These are phyloP conservation scores for Asterella californica DNA, from an alignment of 225 moss, liverwort and hornwort species.

Conservation along the genomic window DNA sequence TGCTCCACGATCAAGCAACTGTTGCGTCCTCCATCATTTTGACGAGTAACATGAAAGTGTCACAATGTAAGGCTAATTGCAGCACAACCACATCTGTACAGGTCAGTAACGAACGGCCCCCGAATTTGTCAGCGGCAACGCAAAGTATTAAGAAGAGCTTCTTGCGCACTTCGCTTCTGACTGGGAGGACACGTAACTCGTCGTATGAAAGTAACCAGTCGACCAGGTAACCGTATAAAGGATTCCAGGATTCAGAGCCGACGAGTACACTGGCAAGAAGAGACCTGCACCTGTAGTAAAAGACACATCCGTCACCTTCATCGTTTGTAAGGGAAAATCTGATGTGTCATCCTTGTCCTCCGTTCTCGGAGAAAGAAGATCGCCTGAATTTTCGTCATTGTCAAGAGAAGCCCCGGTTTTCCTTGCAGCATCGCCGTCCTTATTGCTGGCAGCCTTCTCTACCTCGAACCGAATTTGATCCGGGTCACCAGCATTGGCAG, in stretches of 20 bases:
- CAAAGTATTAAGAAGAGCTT: no score
- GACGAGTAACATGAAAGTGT: no score
- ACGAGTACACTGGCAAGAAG: neutral
- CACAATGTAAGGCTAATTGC: no score
- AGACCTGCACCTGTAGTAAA: neutral
- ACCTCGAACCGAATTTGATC: neutral
- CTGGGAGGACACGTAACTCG: no score
- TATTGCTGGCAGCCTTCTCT: no score
- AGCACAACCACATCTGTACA: no score
- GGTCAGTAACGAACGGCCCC: no score
- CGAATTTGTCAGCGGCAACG: no score
- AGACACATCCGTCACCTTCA: neutral
- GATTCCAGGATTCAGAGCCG: neutral
- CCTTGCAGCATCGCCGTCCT: neutral
- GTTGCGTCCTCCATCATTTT: neutral
- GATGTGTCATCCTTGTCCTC: neutral
- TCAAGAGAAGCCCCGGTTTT: neutral
- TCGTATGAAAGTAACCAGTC: no score
- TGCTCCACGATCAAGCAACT: neutral
- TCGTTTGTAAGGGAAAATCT: neutral
- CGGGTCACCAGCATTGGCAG: neutral
- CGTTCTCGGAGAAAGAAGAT: neutral
- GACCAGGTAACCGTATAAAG: no score
- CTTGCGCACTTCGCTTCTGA: no score
- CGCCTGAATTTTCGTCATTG: neutral